Evolutionary conservation across 2,329 filamentous ascomycete genomes (phyloP), one percentile per base, ranked within the genome.

Genomic region (Fusarium agapanthi): DNA sequence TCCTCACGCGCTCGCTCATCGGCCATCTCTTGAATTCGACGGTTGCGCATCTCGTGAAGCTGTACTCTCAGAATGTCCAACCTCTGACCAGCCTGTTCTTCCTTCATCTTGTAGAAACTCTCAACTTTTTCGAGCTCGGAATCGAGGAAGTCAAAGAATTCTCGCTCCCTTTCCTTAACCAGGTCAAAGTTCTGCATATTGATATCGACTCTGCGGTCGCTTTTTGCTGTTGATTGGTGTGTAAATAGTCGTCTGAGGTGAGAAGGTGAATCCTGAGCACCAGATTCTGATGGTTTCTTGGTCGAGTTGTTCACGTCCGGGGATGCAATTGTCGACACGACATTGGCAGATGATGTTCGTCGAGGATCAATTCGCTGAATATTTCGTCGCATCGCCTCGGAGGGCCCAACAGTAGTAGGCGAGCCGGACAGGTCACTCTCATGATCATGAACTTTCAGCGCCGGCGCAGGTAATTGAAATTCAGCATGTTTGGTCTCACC

Each of bases 41-140:
- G 89, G 79, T 97, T 94, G 48, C 95, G 89, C 94, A 98, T 97
- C 76, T 97, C 93, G 79, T 97, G 95, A 37, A 99, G 86, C 80
- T 99, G 96, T 57, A 95, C 90, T 45, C 93, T 89, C 51, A 99
- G 85, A 8, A 92, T 81, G 2, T 85, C 84, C 30, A 98, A 84
- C 5, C 95, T 89, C 61, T 91, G 84, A 0, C 90, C 92, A 0
- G 95, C 94, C 79, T 98, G 94, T 34, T 93, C 88, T 79, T 99
- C 96, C 79, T 98, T 98, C 74, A 89, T 84, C 75, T 89, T 91
- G 84, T 98, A 98, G 78, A 99, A 99, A 0, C 86, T 83, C 79
- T 99, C 95, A 16, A 99, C 94, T 82, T 98, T 99, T n/a, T 91
- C 87, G 20, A 99, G 85, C 82, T 99, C 93, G 15, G 84, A 85